Percentiles rank a stretch among this genome's conserved stretches.
These are phyloP conservation scores for Lycium ferocissimum DNA, from an alignment of 257 asterid species.

Conservation along the genomic window DNA sequence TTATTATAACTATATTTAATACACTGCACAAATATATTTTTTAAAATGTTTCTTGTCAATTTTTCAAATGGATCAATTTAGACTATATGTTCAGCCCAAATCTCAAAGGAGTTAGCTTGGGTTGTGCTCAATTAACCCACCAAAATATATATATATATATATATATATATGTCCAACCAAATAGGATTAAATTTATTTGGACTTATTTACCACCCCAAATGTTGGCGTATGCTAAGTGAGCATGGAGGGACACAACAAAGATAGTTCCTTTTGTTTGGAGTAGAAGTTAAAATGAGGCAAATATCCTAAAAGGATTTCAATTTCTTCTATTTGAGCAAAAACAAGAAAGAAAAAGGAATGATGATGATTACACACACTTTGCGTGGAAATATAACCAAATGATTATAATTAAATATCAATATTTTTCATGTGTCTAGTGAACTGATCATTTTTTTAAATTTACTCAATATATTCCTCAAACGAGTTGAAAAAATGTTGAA, in stretches of 20 bases:
- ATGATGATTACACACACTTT: background rate
- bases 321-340: background rate
- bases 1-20: too few relatives aligned
- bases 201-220: background rate
- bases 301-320: background rate
- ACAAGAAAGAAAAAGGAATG: background rate
- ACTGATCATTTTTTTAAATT: background rate
- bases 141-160: too few relatives aligned
- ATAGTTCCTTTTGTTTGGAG: background rate
- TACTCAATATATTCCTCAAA: background rate
- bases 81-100: too few relatives aligned
- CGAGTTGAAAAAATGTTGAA: background rate
- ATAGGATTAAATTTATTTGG: too few relatives aligned
- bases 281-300: background rate
- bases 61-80: too few relatives aligned
- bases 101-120: too few relatives aligned
- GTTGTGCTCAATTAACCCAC: too few relatives aligned
- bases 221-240: background rate
- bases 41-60: too few relatives aligned
- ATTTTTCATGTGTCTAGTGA: background rate
- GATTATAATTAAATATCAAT: background rate
- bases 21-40: too few relatives aligned
- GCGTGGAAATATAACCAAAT: conserved; percentile 7
- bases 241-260: background rate
- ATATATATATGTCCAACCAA: too few relatives aligned